phyloP scores from a whole-genome alignment of 2,329 filamentous ascomycete genomes.

The Nothophaeocryptopus gaeumannii region DNA sequence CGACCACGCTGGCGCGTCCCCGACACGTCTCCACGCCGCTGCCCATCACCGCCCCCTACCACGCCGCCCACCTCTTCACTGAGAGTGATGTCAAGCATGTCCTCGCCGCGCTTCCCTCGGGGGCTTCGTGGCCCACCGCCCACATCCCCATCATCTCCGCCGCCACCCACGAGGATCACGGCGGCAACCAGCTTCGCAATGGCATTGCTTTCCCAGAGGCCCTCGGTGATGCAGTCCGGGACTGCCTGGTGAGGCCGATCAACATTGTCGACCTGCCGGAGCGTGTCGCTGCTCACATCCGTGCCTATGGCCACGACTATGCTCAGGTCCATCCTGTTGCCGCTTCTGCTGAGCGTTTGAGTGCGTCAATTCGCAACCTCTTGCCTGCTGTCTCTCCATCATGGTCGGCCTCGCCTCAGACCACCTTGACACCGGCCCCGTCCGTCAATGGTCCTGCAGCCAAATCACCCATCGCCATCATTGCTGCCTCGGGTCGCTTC shows the following conservation, averaged over 20 bases:
- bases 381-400: not conserved
- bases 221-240: conserved; percentile 10
- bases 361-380: conserved; percentile 4
- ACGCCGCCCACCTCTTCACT: conserved; percentile 20
- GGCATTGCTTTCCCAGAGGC: conserved; percentile 2
- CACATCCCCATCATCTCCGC: conserved; percentile 13
- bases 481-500: conserved; percentile 28
- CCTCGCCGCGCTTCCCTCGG: not conserved
- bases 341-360: conserved; percentile 4
- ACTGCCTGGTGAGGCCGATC: conserved; percentile 11
- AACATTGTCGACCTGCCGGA: conserved; percentile 6
- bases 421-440: not conserved
- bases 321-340: conserved; percentile 8
- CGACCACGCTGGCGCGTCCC: not conserved
- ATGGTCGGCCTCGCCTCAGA: not conserved
- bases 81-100: conserved; percentile 13
- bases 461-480: conserved; percentile 24
- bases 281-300: conserved; percentile 6
- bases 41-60: conserved; percentile 21
- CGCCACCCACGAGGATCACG: not conserved
- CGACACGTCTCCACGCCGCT: conserved; percentile 2
- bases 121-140: not conserved
- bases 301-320: conserved; percentile 2
- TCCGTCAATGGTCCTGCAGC: conserved; percentile 7
- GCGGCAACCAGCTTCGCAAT: not conserved